A percentile compares a stretch with the other conserved stretches of the same genome.
phyloP scores from a whole-genome alignment of 106 monocot genomes.

The Platanthera zijinensis region DNA sequence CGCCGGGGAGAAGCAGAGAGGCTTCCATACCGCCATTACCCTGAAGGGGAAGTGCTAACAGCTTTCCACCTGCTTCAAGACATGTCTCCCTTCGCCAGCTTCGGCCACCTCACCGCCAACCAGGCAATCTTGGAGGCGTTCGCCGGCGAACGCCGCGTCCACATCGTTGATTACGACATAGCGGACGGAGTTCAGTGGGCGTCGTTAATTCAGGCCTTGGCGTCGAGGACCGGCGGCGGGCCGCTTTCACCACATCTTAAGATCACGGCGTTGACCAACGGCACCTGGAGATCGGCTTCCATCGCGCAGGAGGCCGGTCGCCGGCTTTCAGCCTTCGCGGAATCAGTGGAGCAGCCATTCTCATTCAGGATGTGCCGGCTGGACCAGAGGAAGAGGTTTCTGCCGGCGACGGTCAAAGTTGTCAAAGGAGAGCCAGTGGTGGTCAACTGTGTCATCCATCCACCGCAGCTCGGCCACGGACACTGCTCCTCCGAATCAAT shows the following conservation, averaged over 20 bases:
- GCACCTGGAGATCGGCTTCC: slow-evolving; percentile 8
- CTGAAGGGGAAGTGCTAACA: slow-evolving; percentile 13
- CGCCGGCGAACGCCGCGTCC: slow-evolving; percentile 26
- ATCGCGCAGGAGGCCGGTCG: slow-evolving; percentile 28
- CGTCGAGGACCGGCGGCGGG: slow-evolving; percentile 9
- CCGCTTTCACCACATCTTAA: slow-evolving; percentile 28
- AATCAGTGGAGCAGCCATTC: slow-evolving; percentile 36
- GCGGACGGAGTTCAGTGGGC: slow-evolving; percentile 48
- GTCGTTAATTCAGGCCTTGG: slow-evolving; percentile 43
- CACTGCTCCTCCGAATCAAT: slow-evolving; percentile 8
- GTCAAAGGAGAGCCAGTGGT: slow-evolving; percentile 33
- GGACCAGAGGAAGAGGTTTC: slow-evolving; percentile 31
- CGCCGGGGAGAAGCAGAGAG: neutral
- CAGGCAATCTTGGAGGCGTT: slow-evolving; percentile 51
- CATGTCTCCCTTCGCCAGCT: slow-evolving; percentile 47
- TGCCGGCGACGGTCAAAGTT: slow-evolving; percentile 14
- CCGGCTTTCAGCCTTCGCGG: slow-evolving; percentile 38
- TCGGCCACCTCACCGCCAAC: slow-evolving; percentile 52
- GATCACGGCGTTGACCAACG: slow-evolving; percentile 31
- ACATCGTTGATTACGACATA: slow-evolving; percentile 47
- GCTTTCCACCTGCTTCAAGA: slow-evolving; percentile 49
- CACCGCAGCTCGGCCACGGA: slow-evolving; percentile 3
- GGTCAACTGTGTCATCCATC: slow-evolving; percentile 39
- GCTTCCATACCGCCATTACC: neutral
- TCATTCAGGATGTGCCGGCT: slow-evolving; percentile 41